Evolutionary conservation across 1,284 basidiomycete species (phyloP).

Genomic region (Trametes versicolor): DNA sequence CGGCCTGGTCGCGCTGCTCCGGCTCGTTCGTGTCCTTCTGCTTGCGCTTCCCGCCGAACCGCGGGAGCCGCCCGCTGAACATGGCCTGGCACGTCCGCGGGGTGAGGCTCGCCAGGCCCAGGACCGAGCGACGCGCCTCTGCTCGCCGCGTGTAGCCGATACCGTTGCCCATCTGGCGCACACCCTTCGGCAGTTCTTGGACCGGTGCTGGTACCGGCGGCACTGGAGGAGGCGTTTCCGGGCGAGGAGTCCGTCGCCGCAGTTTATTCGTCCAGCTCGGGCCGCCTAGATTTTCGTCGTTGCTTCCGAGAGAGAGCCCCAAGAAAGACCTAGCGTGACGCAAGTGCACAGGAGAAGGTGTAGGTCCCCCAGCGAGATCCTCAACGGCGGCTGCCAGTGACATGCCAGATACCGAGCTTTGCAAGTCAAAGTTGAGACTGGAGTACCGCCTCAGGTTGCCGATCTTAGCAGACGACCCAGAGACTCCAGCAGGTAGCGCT

Average conservation of each 20-base stretch:
- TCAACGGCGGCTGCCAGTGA: slow-evolving; percentile 15
- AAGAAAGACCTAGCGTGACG: slow-evolving; percentile 35
- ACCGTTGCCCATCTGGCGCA: slow-evolving; percentile 62
- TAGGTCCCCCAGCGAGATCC: slow-evolving; percentile 15
- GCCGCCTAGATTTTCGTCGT: slow-evolving; percentile 26
- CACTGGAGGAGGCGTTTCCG: slow-evolving; percentile 35
- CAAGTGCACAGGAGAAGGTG: slow-evolving; percentile 18
- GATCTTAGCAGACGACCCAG: slow-evolving; percentile 18
- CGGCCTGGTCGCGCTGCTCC: slow-evolving; percentile 5
- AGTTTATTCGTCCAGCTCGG: slow-evolving; percentile 50
- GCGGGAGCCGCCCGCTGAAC: slow-evolving; percentile 32
- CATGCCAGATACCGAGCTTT: slow-evolving; percentile 41
- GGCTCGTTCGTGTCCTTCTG: slow-evolving; percentile 17
- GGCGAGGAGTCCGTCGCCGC: slow-evolving; percentile 46
- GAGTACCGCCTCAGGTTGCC: slow-evolving; percentile 43
- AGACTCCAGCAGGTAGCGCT: slow-evolving; percentile 8
- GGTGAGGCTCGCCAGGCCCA: slow-evolving; percentile 36
- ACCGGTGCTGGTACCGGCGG: slow-evolving; percentile 22
- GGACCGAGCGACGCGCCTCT: slow-evolving; percentile 28
- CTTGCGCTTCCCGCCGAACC: slow-evolving; percentile 27
- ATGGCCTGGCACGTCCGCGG: slow-evolving; percentile 39
- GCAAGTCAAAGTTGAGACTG: slow-evolving; percentile 46
- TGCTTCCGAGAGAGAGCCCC: slow-evolving; percentile 46
- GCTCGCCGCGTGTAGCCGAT: slow-evolving; percentile 58
- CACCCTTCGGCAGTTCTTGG: slow-evolving; percentile 52